These are phyloP conservation scores for Salmacisia buchloeana DNA, from an alignment of 1,284 basidiomycete species.

Conservation along the genomic window DNA sequence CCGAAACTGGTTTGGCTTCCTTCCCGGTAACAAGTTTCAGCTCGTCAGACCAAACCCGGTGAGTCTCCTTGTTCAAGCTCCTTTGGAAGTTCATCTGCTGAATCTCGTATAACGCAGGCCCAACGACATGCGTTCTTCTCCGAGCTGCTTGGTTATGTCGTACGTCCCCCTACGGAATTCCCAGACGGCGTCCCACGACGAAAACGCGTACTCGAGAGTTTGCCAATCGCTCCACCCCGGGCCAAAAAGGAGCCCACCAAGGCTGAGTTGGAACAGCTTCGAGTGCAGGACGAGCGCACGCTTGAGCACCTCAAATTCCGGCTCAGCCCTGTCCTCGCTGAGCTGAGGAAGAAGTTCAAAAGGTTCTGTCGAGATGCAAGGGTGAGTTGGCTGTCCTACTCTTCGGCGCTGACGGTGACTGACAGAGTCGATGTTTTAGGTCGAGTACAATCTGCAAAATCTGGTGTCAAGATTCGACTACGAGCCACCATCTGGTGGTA, in stretches of 20 bases:
- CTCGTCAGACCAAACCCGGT: conserved; percentile 58
- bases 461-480: conserved; percentile 60
- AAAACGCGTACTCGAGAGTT: conserved; percentile 75
- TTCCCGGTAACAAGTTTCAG: conserved; percentile 67
- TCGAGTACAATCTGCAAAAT: conserved; percentile 50
- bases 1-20: conserved; percentile 79
- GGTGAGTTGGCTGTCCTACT: conserved; percentile 12
- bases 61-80: conserved; percentile 18
- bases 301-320: conserved; percentile 80
- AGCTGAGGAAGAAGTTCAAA: conserved; percentile 89
- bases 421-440: conserved; percentile 6
- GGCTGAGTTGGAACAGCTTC: conserved; percentile 75
- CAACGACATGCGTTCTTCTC: conserved; percentile 75
- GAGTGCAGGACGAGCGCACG: conserved; percentile 71
- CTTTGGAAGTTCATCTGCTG: background rate
- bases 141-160: conserved; percentile 50
- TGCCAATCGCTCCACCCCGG: conserved; percentile 82
- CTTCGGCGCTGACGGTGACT: background rate
- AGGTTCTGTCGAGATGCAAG: conserved; percentile 76
- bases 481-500: conserved; percentile 1
- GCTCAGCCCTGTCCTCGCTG: conserved; percentile 76
- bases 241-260: conserved; percentile 76
- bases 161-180: conserved; percentile 72
- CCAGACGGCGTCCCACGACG: conserved; percentile 80
- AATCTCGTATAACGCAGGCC: conserved; percentile 60